Conservation (phyloP, 2,329 filamentous ascomycete species). For the Monosporascus cannonballus region DNA sequence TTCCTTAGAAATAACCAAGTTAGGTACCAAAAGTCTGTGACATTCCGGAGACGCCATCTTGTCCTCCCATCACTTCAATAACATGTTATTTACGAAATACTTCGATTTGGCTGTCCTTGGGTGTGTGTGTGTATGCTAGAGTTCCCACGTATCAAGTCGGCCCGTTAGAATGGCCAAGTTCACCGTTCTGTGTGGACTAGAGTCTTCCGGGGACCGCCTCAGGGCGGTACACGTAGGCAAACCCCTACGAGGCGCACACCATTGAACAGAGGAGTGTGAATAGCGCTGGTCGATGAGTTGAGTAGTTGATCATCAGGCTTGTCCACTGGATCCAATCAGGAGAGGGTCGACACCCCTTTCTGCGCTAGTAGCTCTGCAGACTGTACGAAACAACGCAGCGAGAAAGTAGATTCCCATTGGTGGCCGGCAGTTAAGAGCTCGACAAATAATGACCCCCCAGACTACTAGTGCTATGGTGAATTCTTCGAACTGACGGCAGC, state of each 20-base stretch:
- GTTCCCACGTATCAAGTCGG: neutral
- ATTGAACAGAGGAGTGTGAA: slow-evolving; percentile 12
- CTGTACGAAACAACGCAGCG: neutral
- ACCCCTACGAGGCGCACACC: slow-evolving; percentile 1
- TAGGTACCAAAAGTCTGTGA: slow-evolving; percentile 14
- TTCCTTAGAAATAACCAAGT: slow-evolving; percentile 12
- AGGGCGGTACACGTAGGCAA: neutral
- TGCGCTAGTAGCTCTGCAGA: slow-evolving; percentile 12
- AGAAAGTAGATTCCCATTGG: slow-evolving; percentile 10
- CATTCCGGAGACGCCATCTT: neutral
- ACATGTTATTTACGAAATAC: neutral
- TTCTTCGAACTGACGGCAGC: neutral
- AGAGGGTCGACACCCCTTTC: slow-evolving; percentile 20
- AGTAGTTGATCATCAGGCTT: slow-evolving; percentile 16
- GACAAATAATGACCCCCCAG: neutral
- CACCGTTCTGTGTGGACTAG: neutral
- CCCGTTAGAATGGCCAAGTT: neutral
- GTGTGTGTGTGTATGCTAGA: neutral
- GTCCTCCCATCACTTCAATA: neutral
- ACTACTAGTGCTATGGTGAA: neutral
- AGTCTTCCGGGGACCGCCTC: neutral
- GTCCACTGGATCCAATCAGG: slow-evolving; percentile 23
- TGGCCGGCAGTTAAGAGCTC: neutral
- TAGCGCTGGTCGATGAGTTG: slow-evolving; percentile 13
- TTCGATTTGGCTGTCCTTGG: neutral